Base-by-base conservation (phyloP, 805 yeast genomes). In the Scheffersomyces stipitis region DNA sequence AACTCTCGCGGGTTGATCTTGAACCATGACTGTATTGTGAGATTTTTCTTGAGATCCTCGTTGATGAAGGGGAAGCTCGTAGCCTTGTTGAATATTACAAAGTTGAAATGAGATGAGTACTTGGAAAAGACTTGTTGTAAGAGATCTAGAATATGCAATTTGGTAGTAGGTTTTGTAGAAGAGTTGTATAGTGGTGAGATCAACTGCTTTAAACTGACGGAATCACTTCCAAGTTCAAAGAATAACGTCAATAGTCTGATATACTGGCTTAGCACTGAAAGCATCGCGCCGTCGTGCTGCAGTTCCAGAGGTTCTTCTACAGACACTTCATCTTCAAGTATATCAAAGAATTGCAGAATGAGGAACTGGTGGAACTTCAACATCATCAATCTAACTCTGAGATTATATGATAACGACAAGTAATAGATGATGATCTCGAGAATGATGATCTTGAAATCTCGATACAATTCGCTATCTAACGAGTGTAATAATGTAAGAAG, bases 11-110 rank as follows among this genome's bases (percentile, higher is more conserved):
- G 41, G 26, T 45, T 53, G 18, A 69, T 33, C 38, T 65, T 66
- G 34, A 70, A 56, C 76, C 75, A 71, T 5, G 66, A 44, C 26
- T 64, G 68, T 10, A 71, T 45, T 0, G 75, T 54, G 34, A 70
- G 60, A 18, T 51, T 36, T 24, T 49, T 55, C 46, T 39, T 44
- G 37, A 35, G 28, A 14, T 40, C 20, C 16, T 28, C 44, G n/a
- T 39, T 42, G 1, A 31, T 35, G 28, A 54, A 52, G 1, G 65
- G 65, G 13, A 58, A 57, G 32, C 31, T 56, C 29, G 35, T 37
- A 33, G 23, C 33, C 30, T 30, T 37, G 39, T 56, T 54, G 39
- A 68, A 57, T 15, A 61, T 23, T 8, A 57, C 45, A 26, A 61
- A 54, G 30, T 58, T 55, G 38, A 56, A 62, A 33, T 62, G 64